Percentiles rank a stretch among this genome's conserved stretches.
Evolutionary conservation across 352 stramenopile genomes (phyloP).

Genomic region (Phytophthora vignae): DNA sequence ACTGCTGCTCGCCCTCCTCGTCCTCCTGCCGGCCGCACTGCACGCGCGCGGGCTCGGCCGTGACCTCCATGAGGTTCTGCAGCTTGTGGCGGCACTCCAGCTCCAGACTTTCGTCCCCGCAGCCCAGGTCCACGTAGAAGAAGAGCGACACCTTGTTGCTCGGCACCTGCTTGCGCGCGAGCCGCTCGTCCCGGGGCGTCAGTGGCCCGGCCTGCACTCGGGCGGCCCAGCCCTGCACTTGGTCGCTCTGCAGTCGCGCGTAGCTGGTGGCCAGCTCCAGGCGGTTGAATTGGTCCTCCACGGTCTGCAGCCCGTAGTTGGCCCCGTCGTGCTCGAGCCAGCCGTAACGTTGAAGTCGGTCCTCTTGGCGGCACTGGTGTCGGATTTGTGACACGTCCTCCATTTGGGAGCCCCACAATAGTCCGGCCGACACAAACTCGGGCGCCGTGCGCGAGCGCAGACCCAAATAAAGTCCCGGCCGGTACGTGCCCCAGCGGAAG

Average conservation of each 20-base stretch:
- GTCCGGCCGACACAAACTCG: constrained; percentile 67
- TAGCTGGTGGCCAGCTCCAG: constrained; percentile 72
- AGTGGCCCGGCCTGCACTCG: constrained; percentile 52
- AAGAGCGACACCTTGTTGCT: constrained; percentile 80
- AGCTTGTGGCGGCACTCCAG: constrained; percentile 61
- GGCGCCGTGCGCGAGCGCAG: constrained; percentile 75
- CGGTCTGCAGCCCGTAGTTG: constrained; percentile 60
- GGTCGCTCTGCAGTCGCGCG: constrained; percentile 38
- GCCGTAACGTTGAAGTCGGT: constrained; percentile 82
- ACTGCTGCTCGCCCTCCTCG: constrained; percentile 44
- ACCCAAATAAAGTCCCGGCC: constrained; percentile 82
- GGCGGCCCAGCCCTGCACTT: constrained; percentile 57
- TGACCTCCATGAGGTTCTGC: constrained; percentile 60
- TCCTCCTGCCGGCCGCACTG: constrained; percentile 29
- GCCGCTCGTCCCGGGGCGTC: constrained; percentile 51
- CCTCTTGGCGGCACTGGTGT: constrained; percentile 80
- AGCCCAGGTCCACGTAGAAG: constrained; percentile 83
- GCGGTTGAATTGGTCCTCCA: constrained; percentile 84
- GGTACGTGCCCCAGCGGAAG: constrained; percentile 82
- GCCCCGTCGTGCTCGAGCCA: constrained; percentile 81
- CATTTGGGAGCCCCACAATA: constrained; percentile 78
- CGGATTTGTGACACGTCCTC: constrained; percentile 79
- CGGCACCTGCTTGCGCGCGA: constrained; percentile 43
- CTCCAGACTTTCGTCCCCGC: constrained; percentile 67
- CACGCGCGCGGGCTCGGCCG: constrained; percentile 38